Percentiles rank a stretch among this genome's conserved stretches.
These are phyloP conservation scores for Globisporangium uncinulatum DNA, from an alignment of 352 stramenopile genomes.

Conservation along the genomic window DNA sequence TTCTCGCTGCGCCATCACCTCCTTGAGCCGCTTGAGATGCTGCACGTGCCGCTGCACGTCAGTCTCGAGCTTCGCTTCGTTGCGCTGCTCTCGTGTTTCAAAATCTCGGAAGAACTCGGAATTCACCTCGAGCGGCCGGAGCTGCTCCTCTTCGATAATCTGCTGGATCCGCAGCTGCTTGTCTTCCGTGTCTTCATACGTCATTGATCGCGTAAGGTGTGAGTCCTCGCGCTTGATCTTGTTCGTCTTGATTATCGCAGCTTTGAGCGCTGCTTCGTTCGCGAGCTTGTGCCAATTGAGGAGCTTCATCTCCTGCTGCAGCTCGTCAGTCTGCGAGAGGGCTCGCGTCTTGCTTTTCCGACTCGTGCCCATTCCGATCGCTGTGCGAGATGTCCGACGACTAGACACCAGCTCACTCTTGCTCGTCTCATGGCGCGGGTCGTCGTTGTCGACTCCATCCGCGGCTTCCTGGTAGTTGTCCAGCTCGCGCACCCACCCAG, in stretches of 20 bases:
- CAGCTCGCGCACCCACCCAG: slow-evolving; percentile 16
- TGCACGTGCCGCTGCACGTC: slow-evolving; percentile 88
- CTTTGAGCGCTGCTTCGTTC: slow-evolving; percentile 91
- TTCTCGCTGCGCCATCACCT: slow-evolving; percentile 54
- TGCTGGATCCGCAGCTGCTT: slow-evolving; percentile 87
- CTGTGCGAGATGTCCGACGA: slow-evolving; percentile 4
- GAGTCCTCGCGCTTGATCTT: slow-evolving; percentile 77
- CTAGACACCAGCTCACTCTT: background rate
- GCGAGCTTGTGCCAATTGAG: slow-evolving; percentile 94
- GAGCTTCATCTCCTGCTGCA: slow-evolving; percentile 91
- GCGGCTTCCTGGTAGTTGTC: slow-evolving; percentile 11
- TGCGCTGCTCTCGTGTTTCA: slow-evolving; percentile 58
- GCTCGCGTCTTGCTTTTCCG: slow-evolving; percentile 12
- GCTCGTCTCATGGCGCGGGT: slow-evolving; percentile 13
- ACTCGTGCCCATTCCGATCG: slow-evolving; percentile 1
- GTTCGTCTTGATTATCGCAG: slow-evolving; percentile 86
- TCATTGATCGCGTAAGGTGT: slow-evolving; percentile 37
- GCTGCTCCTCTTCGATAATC: slow-evolving; percentile 90
- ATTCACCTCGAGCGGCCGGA: slow-evolving; percentile 87
- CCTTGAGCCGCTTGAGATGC: slow-evolving; percentile 77
- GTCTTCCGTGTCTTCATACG: slow-evolving; percentile 63
- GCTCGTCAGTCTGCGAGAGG: slow-evolving; percentile 69
- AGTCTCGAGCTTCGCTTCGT: slow-evolving; percentile 65
- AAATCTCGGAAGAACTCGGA: slow-evolving; percentile 86
- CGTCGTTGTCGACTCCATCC: background rate